These are phyloP conservation scores for Rosa persica DNA, from an alignment of 306 rosid species.

Conservation along the genomic window DNA sequence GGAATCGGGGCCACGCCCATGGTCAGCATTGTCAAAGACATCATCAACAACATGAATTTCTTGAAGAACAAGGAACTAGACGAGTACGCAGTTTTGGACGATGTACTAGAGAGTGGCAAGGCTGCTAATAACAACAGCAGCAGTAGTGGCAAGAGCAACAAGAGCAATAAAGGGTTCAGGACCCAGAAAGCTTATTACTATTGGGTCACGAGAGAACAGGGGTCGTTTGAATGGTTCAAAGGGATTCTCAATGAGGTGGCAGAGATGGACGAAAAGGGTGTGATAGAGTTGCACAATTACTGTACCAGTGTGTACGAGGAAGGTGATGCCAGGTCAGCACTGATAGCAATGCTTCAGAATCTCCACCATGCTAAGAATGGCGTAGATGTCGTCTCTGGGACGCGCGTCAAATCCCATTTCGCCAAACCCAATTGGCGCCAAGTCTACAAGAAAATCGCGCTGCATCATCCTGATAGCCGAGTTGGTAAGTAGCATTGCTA, in stretches of 20 bases:
- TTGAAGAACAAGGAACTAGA: conserved; percentile 23
- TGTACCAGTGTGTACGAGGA: conserved; percentile 66
- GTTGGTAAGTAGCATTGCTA: conserved; percentile 29
- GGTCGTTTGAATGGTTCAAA: conserved; percentile 62
- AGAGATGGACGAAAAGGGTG: conserved; percentile 47
- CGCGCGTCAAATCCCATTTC: conserved; percentile 56
- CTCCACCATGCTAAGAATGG: conserved; percentile 60
- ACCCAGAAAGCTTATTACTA: conserved; percentile 53
- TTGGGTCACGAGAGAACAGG: conserved; percentile 62
- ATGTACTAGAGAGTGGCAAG: conserved; percentile 26
- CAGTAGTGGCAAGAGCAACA: conserved; percentile 18
- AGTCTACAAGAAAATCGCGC: conserved; percentile 49
- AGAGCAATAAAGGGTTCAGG: conserved; percentile 28
- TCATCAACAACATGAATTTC: conserved; percentile 38
- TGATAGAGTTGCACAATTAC: conserved; percentile 56
- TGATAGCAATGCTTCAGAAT: conserved; percentile 57
- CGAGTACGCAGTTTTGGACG: conserved; percentile 5
- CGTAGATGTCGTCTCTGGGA: conserved; percentile 57
- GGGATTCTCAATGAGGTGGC: conserved; percentile 58
- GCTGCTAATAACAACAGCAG: not conserved
- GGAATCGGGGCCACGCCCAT: conserved; percentile 69
- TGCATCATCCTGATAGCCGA: conserved; percentile 43
- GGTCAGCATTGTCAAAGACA: conserved; percentile 64
- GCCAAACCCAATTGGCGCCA: conserved; percentile 62
- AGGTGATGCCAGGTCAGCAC: conserved; percentile 63